Evolutionary conservation across 352 stramenopile genomes (phyloP).

Genomic region (Aphanomyces cochlioides): DNA sequence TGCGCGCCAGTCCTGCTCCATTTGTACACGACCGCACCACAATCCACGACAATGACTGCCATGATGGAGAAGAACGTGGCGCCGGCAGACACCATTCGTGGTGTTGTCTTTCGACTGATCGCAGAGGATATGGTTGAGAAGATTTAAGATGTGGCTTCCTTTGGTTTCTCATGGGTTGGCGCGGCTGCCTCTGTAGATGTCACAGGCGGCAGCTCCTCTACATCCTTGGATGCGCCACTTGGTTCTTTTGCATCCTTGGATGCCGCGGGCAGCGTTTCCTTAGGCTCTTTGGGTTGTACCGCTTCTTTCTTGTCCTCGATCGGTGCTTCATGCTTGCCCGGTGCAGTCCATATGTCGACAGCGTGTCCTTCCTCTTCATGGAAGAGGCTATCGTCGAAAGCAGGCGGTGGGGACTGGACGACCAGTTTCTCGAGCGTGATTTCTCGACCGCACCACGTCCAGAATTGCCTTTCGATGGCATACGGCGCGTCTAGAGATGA

Average conservation of each 20-base stretch:
- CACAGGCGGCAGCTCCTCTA: too few relatives aligned
- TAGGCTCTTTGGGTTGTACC: neutral
- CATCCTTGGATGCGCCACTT: too few relatives aligned
- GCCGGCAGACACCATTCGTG: conserved; percentile 63
- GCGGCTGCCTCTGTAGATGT: too few relatives aligned
- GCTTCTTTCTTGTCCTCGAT: neutral
- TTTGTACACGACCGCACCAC: conserved; percentile 53
- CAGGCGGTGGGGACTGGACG: neutral
- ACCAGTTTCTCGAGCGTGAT: conserved; percentile 23
- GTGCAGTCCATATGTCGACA: neutral
- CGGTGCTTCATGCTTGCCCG: neutral
- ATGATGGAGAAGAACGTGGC: conserved; percentile 37
- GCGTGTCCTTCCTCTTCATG: conserved; percentile 1
- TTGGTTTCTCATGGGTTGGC: too few relatives aligned
- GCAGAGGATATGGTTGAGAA: conserved; percentile 58
- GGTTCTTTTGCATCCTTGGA: neutral
- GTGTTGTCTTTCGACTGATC: conserved; percentile 80
- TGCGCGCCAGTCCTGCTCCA: conserved; percentile 62
- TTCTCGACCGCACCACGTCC: conserved; percentile 25
- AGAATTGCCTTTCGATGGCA: conserved; percentile 26
- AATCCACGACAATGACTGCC: conserved; percentile 38
- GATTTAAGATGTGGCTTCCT: too few relatives aligned
- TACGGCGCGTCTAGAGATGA: neutral
- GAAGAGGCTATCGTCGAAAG: neutral
- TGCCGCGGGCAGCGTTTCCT: neutral